These are phyloP conservation scores for Yamadazyma oceani DNA, from an alignment of 1,139 yeast species.

Conservation along the genomic window DNA sequence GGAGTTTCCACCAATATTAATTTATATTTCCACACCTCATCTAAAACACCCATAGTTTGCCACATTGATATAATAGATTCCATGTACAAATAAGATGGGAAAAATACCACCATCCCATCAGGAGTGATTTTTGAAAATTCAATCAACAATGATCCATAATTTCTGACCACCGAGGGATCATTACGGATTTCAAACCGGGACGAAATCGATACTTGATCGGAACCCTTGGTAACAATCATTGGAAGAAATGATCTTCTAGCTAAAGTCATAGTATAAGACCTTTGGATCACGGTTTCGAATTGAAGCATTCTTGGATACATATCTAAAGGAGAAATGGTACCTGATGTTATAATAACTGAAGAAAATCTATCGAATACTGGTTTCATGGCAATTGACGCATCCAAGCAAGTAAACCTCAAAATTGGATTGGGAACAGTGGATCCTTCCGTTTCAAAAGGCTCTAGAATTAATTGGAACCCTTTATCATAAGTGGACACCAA, in stretches of 20 bases:
- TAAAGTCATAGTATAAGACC: slow-evolving; percentile 93
- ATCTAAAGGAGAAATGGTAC: slow-evolving; percentile 96
- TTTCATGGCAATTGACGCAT: slow-evolving; percentile 96
- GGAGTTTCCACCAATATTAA: slow-evolving; percentile 97
- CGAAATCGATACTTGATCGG: slow-evolving; percentile 95
- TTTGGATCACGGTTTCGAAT: slow-evolving; percentile 91
- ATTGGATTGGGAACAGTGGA: slow-evolving; percentile 98
- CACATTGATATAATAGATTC: slow-evolving; percentile 97
- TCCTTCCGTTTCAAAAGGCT: slow-evolving; percentile 95
- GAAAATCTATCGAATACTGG: slow-evolving; percentile 94
- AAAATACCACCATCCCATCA: slow-evolving; percentile 96
- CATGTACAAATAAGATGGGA: slow-evolving; percentile 96
- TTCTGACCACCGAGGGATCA: slow-evolving; percentile 96
- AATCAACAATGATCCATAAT: slow-evolving; percentile 87
- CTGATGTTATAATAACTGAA: slow-evolving; percentile 94
- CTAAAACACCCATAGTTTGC: slow-evolving; percentile 97
- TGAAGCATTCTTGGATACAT: slow-evolving; percentile 98
- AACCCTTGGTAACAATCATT: slow-evolving; percentile 93
- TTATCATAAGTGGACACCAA: slow-evolving; percentile 90
- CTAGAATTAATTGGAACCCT: slow-evolving; percentile 88
- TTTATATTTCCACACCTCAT: slow-evolving; percentile 98
- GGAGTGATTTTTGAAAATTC: slow-evolving; percentile 96
- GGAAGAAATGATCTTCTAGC: slow-evolving; percentile 93
- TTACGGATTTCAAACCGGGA: slow-evolving; percentile 96
- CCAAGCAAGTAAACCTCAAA: slow-evolving; percentile 90